Conservation (phyloP, 192 early-diverging fungal genomes). For the Umbelopsis vinacea region DNA sequence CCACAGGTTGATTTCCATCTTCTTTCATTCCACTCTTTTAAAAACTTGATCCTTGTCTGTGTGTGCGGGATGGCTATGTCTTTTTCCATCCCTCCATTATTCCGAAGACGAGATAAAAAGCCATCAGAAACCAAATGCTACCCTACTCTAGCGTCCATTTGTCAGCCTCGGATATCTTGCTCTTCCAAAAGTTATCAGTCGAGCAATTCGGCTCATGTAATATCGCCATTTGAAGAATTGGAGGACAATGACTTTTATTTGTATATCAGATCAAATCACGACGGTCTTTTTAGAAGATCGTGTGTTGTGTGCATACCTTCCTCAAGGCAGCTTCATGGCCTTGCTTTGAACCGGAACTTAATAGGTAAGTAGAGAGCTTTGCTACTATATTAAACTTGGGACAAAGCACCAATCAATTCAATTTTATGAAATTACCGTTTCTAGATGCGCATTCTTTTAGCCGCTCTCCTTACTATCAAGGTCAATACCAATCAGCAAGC, state of each 20-base stretch:
- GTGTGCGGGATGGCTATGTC: slow-evolving; percentile 1
- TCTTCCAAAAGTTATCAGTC: slow-evolving; percentile 20
- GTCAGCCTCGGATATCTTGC: slow-evolving; percentile 25
- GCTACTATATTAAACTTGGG: background rate
- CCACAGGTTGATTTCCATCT: slow-evolving; percentile 2
- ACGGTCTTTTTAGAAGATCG: slow-evolving; percentile 43
- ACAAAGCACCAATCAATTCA: background rate
- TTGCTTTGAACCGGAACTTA: slow-evolving; percentile 48
- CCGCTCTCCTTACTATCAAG: slow-evolving; percentile 58
- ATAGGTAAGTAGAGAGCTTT: slow-evolving; percentile 42
- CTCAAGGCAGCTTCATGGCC: slow-evolving; percentile 45
- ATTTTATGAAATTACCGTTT: background rate
- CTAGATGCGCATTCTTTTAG: slow-evolving; percentile 57
- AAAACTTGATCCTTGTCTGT: background rate
- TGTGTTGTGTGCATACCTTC: slow-evolving; percentile 53
- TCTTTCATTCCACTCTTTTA: slow-evolving; percentile 24
- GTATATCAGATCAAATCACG: slow-evolving; percentile 29
- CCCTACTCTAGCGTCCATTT: slow-evolving; percentile 34
- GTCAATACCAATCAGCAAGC: slow-evolving; percentile 51
- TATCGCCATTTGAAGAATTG: slow-evolving; percentile 34
- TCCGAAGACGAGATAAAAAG: slow-evolving; percentile 17
- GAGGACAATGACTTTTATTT: slow-evolving; percentile 41
- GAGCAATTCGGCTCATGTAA: background rate
- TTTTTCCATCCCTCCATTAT: slow-evolving; percentile 13
- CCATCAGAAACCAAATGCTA: slow-evolving; percentile 18